phyloP scores from a whole-genome alignment of 192 early-diverging fungal species.

The Allomyces macrogynus region DNA sequence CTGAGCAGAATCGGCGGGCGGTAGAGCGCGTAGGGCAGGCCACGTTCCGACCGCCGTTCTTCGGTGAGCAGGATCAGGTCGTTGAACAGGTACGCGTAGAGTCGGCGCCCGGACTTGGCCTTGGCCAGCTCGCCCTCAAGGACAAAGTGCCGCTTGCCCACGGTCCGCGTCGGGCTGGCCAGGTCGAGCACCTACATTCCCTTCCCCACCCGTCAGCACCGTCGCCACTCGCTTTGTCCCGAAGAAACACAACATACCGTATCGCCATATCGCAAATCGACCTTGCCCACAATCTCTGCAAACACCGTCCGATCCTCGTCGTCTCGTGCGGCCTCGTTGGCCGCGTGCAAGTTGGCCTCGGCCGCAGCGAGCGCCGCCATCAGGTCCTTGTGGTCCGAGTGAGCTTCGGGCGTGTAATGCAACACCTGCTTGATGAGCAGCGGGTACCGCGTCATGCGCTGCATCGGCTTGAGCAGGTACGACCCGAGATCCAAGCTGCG shows the following conservation, averaged over 20 bases:
- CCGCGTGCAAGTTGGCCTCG: constrained; percentile 45
- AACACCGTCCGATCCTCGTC: background rate
- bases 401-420: constrained; percentile 55
- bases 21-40: background rate
- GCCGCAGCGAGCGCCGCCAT: constrained; percentile 50
- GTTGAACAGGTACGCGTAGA: constrained; percentile 29
- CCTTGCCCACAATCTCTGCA: background rate
- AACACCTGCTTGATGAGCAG: constrained; percentile 61
- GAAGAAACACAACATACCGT: background rate
- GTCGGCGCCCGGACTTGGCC: constrained; percentile 28
- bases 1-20: background rate
- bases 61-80: constrained; percentile 27
- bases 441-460: constrained; percentile 52
- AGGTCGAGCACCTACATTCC: constrained; percentile 23
- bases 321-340: constrained; percentile 72
- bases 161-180: constrained; percentile 12
- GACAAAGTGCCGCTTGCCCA: constrained; percentile 21
- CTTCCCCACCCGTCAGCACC: no score
- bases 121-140: constrained; percentile 26
- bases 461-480: background rate
- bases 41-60: background rate
- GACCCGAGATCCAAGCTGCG: constrained; percentile 4
- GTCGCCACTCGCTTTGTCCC: no score
- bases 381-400: constrained; percentile 54
- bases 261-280: background rate